Evolutionary conservation across 2,329 filamentous ascomycete genomes (phyloP).

Genomic region (Colletotrichum filicis): DNA sequence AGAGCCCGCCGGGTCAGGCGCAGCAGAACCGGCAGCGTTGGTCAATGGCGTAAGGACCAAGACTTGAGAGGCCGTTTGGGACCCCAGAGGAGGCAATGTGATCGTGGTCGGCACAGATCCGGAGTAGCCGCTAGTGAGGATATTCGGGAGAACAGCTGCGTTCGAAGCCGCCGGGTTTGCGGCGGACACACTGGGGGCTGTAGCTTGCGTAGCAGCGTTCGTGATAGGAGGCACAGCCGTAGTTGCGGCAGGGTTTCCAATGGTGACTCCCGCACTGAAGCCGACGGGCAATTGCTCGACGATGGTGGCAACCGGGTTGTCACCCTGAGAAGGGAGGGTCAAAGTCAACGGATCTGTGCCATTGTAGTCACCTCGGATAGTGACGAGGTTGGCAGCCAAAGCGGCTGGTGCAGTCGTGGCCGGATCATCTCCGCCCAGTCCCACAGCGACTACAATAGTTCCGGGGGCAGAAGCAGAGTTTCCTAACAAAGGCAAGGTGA

Average conservation of each 20-base stretch:
- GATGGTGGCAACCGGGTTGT: conserved; percentile 2
- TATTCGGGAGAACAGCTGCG: background rate
- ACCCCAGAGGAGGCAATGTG: conserved; percentile 9
- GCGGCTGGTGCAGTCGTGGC: conserved; percentile 1
- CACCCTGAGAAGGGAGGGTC: background rate
- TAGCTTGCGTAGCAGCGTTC: background rate
- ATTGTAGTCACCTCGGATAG: conserved; percentile 17
- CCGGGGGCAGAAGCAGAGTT: background rate
- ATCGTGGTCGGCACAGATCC: conserved; percentile 13
- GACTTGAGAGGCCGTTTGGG: background rate
- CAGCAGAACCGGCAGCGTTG: background rate
- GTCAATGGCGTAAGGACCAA: conserved; percentile 17
- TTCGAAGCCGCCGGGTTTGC: background rate
- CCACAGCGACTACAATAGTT: conserved; percentile 13
- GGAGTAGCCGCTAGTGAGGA: conserved; percentile 10
- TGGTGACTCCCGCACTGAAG: background rate
- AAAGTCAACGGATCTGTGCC: conserved; percentile 10
- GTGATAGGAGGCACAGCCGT: background rate
- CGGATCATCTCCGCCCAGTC: conserved; percentile 24
- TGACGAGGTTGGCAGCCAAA: conserved; percentile 3
- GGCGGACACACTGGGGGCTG: background rate
- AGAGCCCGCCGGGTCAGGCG: background rate
- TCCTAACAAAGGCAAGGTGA: background rate
- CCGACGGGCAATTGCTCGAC: conserved; percentile 24
- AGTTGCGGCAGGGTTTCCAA: background rate